phyloP scores from a whole-genome alignment of 1,139 yeast genomes.

The Neolecta irregularis region DNA sequence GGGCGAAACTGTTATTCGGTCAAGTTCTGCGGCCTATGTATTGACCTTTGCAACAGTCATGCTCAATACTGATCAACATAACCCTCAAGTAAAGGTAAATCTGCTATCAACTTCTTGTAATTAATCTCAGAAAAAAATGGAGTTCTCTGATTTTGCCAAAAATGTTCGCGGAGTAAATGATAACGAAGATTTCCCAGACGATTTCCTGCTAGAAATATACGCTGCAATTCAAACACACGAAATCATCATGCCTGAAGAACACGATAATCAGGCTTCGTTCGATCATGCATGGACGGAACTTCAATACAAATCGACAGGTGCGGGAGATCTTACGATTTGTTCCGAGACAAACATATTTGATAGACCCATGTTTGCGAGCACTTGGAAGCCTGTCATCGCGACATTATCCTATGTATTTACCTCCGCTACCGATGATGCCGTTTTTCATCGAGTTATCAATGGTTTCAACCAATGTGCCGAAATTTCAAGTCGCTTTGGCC shows the following conservation, averaged over 20 bases:
- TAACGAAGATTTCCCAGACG: constrained; percentile 61
- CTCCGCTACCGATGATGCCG: constrained; percentile 80
- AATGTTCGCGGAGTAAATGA: constrained; percentile 67
- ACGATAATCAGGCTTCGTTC: constrained; percentile 71
- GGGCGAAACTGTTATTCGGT: background rate
- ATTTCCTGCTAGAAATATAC: constrained; percentile 73
- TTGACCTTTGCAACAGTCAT: constrained; percentile 72
- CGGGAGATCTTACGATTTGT: constrained; percentile 19
- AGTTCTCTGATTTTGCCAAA: constrained; percentile 59
- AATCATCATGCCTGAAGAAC: constrained; percentile 96
- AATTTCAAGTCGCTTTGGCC: constrained; percentile 50
- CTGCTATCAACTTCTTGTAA: background rate
- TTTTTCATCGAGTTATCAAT: constrained; percentile 72
- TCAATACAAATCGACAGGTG: constrained; percentile 32
- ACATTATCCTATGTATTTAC: constrained; percentile 64
- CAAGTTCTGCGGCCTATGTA: constrained; percentile 48
- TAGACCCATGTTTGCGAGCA: constrained; percentile 46
- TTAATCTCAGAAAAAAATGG: constrained; percentile 49
- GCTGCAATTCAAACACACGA: constrained; percentile 69
- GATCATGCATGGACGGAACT: constrained; percentile 87
- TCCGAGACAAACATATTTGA: constrained; percentile 38
- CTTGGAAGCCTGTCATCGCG: constrained; percentile 47
- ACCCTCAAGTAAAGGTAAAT: constrained; percentile 36
- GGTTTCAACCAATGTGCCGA: constrained; percentile 73
- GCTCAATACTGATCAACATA: constrained; percentile 80